These are phyloP conservation scores for Penicillium paneum DNA, from an alignment of 2,329 filamentous ascomycete genomes.

Conservation along the genomic window DNA sequence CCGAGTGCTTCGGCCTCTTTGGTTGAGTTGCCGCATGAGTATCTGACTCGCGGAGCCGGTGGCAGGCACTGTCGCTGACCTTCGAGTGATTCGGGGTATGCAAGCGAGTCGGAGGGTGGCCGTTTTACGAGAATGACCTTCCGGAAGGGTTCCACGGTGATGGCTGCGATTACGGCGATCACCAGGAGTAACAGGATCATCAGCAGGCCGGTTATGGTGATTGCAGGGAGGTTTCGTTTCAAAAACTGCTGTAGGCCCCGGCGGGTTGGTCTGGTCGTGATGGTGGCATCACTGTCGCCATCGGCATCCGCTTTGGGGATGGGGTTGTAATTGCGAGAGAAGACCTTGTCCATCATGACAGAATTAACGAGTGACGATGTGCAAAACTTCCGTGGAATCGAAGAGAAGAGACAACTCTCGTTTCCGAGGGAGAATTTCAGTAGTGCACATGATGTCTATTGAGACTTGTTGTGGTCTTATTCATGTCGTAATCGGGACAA, in stretches of 20 bases:
- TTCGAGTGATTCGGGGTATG: not conserved
- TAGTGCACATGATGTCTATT: not conserved
- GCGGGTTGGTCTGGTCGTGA: not conserved
- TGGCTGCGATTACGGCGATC: slow-evolving; percentile 6
- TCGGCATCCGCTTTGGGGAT: slow-evolving; percentile 1
- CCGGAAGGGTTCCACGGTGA: slow-evolving; percentile 8
- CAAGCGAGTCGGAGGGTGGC: not conserved
- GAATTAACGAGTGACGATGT: not conserved
- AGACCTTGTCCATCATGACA: not conserved
- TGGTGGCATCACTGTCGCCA: slow-evolving; percentile 3
- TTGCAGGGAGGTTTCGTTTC: slow-evolving; percentile 9
- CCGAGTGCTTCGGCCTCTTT: slow-evolving; percentile 10
- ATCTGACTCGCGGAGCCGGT: slow-evolving; percentile 7
- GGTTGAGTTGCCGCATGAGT: slow-evolving; percentile 15
- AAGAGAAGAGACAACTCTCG: not conserved
- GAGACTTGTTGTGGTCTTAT: not conserved
- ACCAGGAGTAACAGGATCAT: slow-evolving; percentile 5
- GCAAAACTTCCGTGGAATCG: not conserved
- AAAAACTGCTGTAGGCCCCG: not conserved
- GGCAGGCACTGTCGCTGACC: slow-evolving; percentile 12
- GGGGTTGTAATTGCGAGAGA: slow-evolving; percentile 2
- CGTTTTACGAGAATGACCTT: slow-evolving; percentile 4
- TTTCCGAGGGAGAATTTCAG: not conserved
- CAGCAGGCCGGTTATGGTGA: slow-evolving; percentile 10
- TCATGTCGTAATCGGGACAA: not conserved